These are phyloP conservation scores for Mycena capillaripes DNA, from an alignment of 768 basidiomycete species.

Conservation along the genomic window DNA sequence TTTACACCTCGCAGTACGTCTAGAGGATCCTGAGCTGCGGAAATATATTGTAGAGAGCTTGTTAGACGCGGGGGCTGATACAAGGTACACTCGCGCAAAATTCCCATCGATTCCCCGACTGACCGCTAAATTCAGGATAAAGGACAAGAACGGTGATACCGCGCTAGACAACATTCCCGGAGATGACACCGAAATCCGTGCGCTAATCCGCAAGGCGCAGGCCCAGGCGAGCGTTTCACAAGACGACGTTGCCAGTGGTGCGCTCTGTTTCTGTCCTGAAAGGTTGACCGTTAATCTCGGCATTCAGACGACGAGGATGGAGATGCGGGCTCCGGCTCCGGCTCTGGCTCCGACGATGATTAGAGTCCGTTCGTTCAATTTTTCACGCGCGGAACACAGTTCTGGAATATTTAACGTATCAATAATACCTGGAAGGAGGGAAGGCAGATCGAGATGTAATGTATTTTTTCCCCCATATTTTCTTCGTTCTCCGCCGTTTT, in stretches of 20 bases:
- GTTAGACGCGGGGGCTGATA: slow-evolving; percentile 86
- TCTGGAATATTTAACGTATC: slow-evolving; percentile 28
- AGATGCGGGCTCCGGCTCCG: slow-evolving; percentile 46
- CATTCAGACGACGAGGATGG: slow-evolving; percentile 42
- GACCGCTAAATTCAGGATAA: slow-evolving; percentile 62
- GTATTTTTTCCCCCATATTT: no score
- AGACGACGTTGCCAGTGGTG: slow-evolving; percentile 79
- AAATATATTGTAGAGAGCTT: slow-evolving; percentile 70
- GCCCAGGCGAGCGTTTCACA: slow-evolving; percentile 63
- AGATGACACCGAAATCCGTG: slow-evolving; percentile 64
- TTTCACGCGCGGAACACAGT: not conserved
- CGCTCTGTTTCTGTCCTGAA: slow-evolving; percentile 29
- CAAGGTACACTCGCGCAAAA: slow-evolving; percentile 57
- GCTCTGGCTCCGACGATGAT: slow-evolving; percentile 53
- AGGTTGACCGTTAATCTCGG: not conserved
- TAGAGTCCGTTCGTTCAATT: slow-evolving; percentile 25
- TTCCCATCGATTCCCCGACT: not conserved
- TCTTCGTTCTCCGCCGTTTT: no score
- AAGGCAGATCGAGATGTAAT: slow-evolving; percentile 12
- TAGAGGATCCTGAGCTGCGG: slow-evolving; percentile 69
- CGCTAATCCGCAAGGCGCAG: slow-evolving; percentile 67
- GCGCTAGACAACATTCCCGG: slow-evolving; percentile 67
- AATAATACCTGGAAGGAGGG: slow-evolving; percentile 8
- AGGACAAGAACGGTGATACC: slow-evolving; percentile 76
- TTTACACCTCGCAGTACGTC: slow-evolving; percentile 77